Conservation (phyloP, 2,329 filamentous ascomycete species). For the Aschersonia sp. region DNA sequence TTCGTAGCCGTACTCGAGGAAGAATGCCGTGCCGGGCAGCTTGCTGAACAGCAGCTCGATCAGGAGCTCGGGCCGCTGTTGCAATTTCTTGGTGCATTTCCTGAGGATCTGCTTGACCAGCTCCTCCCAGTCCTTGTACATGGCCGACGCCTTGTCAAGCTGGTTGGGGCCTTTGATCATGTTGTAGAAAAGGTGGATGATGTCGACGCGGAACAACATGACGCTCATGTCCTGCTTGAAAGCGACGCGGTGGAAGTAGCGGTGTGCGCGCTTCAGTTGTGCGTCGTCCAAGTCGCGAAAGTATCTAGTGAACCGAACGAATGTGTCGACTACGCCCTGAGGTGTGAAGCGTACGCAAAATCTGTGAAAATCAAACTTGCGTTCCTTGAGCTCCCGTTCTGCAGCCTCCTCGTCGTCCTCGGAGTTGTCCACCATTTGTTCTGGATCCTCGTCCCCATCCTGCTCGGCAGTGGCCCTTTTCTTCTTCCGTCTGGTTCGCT, state of each 20-base stretch:
- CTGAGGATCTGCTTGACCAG: conserved; percentile 72
- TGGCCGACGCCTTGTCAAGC: conserved; percentile 49
- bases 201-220: conserved; percentile 81
- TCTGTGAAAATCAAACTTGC: conserved; percentile 84
- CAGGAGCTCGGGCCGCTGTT: conserved; percentile 71
- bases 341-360: conserved; percentile 72
- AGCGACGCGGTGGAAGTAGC: conserved; percentile 84
- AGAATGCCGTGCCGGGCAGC: conserved; percentile 67
- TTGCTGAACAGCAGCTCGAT: conserved; percentile 95
- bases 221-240: conserved; percentile 92
- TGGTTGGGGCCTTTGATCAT: conserved; percentile 84
- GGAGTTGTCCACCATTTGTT: conserved; percentile 49
- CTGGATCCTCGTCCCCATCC: conserved; percentile 28
- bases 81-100: conserved; percentile 69
- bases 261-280: conserved; percentile 82
- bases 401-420: conserved; percentile 59
- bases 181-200: conserved; percentile 72
- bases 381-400: conserved; percentile 59
- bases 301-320: conserved; percentile 63
- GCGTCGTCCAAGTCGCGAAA: conserved; percentile 66
- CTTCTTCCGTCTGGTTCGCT: conserved; percentile 61
- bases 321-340: conserved; percentile 80
- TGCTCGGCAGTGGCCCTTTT: conserved; percentile 34
- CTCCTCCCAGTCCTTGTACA: conserved; percentile 83
- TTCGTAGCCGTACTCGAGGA: conserved; percentile 82